Base-by-base conservation (phyloP, 2,329 filamentous ascomycete species). In the Penicillium sp. region DNA sequence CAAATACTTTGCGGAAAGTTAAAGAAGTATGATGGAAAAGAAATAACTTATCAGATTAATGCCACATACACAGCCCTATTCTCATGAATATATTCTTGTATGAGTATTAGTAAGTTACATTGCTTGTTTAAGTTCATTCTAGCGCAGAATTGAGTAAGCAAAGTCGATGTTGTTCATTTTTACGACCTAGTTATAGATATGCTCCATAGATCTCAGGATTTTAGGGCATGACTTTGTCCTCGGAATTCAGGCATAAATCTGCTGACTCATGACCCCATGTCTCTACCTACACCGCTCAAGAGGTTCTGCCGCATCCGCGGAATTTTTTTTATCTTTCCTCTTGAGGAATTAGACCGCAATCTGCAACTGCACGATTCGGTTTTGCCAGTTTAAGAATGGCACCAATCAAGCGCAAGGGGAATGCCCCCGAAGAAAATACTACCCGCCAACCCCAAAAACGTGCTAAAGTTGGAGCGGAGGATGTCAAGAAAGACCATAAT, bases 321-420 rank as follows among this genome's bases (percentile, higher is more conserved):
- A 61, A 61, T 65, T 63, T 64, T 62, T 51, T 57, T 58, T 59
- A 61, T 64, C 60, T 60, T 60, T 65, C 62, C 60, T 61, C 60
- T 64, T 62, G 63, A 60, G 59, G 63, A 50, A 62, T 63, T 67
- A 62, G 57, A 62, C 60, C 55, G 64, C 61, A 63, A 61, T 63
- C 56, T 59, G 58, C 53, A 64, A 64, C 61, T 54, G 57, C 54
- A 62, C 55, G 55, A 61, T 60, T 66, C 61, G 63, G 61, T 58
- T 53, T 64, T 61, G 51, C 61, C 58, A 59, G n/a, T 51, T 49
- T 56, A 61, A 60, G 53, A 52, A 78, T 78, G 76, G 76, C 74
- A 58, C 75, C 74, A 36, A 69, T 75, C 14, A 78, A 78, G 67
- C 75, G 76, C 65, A 78, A 78, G 67, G 73, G 70, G 59, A 72